These are phyloP conservation scores for Grigorovia humatica DNA, from an alignment of 805 yeast genomes.

Conservation along the genomic window DNA sequence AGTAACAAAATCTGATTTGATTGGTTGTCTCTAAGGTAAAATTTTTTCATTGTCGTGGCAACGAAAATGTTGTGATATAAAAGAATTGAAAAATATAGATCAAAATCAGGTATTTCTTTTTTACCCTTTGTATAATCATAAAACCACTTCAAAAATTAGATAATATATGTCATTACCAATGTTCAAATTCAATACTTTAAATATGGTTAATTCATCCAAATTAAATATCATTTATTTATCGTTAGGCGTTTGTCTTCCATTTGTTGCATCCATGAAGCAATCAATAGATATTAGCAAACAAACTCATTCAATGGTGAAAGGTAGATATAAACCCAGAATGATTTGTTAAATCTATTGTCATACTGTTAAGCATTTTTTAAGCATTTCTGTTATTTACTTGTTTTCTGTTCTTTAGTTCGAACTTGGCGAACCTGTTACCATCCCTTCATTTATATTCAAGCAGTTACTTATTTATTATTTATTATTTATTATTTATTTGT, in stretches of 20 bases:
- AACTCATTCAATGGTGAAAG: not conserved
- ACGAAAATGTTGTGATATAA: not conserved
- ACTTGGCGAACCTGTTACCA: not conserved
- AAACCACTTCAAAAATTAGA: not conserved
- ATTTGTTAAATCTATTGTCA: not conserved
- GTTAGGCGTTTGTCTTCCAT: slow-evolving; percentile 3
- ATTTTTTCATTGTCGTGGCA: not conserved
- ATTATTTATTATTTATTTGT: not conserved
- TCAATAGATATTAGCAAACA: not conserved
- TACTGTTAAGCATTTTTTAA: not conserved
- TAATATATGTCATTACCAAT: not conserved
- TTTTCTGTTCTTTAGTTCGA: not conserved
- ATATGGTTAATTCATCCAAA: not conserved
- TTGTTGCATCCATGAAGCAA: slow-evolving; percentile 2
- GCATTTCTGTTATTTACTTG: not conserved
- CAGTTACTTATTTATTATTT: not conserved
- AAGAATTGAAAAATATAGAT: not conserved
- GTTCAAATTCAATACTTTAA: not conserved
- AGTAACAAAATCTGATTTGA: not conserved
- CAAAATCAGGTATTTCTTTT: no score
- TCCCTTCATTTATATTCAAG: not conserved
- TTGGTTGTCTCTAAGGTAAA: not conserved
- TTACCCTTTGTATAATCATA: not conserved
- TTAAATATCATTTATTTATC: slow-evolving; percentile 1
- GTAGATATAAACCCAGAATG: slow-evolving; percentile 4